Base-by-base conservation (phyloP, 768 basidiomycete genomes). In the Collybia sordida region DNA sequence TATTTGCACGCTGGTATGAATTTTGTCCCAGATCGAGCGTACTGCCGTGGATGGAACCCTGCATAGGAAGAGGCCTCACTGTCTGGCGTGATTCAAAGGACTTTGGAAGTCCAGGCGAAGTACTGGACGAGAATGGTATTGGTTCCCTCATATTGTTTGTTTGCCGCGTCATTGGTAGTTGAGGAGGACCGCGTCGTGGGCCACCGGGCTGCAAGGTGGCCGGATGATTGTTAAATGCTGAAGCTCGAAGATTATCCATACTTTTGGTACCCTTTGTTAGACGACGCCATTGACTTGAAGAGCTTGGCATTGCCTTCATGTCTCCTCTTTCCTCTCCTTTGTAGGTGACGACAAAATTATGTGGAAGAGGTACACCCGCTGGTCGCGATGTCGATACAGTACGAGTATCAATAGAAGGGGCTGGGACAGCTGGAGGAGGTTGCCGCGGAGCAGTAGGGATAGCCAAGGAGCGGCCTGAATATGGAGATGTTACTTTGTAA, bases 191-290 rank as follows among this genome's bases (percentile, higher is more conserved):
- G 17, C 67, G 64, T 24, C 72, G 67, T 15, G 45, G 56, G 17
- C 49, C 61, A 39, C 68, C 72, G 45, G 73, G 65, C 57, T 66
- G 66, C 18, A 74, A 54, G 35, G 51, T 70, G 8, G 62, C 36
- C 5, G 72, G 71, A 51, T 72, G 70, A 38, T 58, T 56, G 34
- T 39, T 53, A 15, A 62, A 65, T 25, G 61, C 64, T 17, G 55
- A 54, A 40, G 64, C 68, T 39, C 74, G 70, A 40, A 82, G 68
- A 52, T 80, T 80, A 53, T 78, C 78, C 75, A 84, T 79, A 56
- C 83, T 86, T 65, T 82, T 83, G n/a, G 78, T 64, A 42, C 61
- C 66, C 51, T 70, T 72, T 40, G 64, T 51, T 41, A 69, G 59
- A 40, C 69, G 67, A 49, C 49, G 54, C 52, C 64, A 68, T 34